A percentile compares a stretch with the other conserved stretches of the same genome.
phyloP scores from a whole-genome alignment of 2,329 filamentous ascomycete species.

The Cytospora mali region DNA sequence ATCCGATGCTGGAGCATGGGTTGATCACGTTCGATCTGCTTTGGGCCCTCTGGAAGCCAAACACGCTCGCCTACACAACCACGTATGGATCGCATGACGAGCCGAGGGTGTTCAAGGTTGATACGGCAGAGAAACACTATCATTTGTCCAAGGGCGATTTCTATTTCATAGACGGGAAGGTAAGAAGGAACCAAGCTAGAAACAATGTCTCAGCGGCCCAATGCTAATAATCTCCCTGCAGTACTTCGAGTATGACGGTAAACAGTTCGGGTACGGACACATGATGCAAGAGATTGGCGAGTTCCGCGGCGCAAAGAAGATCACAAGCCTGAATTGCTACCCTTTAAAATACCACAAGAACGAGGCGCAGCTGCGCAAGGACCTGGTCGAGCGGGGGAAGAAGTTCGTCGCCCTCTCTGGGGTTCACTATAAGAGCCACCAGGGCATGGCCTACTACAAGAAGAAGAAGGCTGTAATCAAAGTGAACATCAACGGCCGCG shows the following conservation, averaged over 20 bases:
- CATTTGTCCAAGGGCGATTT: slow-evolving; percentile 72
- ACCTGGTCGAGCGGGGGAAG: slow-evolving; percentile 79
- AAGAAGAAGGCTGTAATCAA: slow-evolving; percentile 71
- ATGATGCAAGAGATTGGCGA: slow-evolving; percentile 69
- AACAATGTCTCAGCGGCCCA: no score
- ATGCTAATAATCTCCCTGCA: slow-evolving; percentile 31
- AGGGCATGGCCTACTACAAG: slow-evolving; percentile 84
- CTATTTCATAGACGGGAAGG: slow-evolving; percentile 73
- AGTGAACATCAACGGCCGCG: slow-evolving; percentile 81
- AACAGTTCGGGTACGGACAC: slow-evolving; percentile 76
- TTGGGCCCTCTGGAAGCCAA: slow-evolving; percentile 88
- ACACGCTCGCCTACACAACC: slow-evolving; percentile 74
- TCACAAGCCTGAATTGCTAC: slow-evolving; percentile 75
- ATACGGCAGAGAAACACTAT: slow-evolving; percentile 70
- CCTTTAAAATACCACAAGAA: slow-evolving; percentile 81
- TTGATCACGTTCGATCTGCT: slow-evolving; percentile 87
- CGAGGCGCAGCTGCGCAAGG: slow-evolving; percentile 62
- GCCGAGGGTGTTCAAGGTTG: slow-evolving; percentile 80
- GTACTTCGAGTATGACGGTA: slow-evolving; percentile 89
- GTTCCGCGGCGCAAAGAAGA: slow-evolving; percentile 82
- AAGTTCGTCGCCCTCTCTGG: slow-evolving; percentile 81
- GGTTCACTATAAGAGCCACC: slow-evolving; percentile 80
- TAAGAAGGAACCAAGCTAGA: slow-evolving; percentile 28
- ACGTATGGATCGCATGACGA: slow-evolving; percentile 79
- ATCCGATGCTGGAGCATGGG: slow-evolving; percentile 78